These are phyloP conservation scores for Pichia sorboxylosa DNA, from an alignment of 1,139 yeast genomes.

Conservation along the genomic window DNA sequence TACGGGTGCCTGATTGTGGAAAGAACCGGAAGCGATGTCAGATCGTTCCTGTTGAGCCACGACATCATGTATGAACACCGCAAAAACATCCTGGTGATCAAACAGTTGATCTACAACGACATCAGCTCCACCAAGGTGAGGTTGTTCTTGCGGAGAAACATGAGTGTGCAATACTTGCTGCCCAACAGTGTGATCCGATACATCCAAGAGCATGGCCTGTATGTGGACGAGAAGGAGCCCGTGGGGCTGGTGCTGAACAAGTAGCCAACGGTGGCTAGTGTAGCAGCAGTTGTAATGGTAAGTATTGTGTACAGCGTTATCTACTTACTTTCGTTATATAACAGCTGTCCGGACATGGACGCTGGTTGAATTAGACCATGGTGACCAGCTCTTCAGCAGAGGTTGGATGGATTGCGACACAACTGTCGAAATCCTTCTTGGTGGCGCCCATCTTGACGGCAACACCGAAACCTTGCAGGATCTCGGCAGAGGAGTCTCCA, in stretches of 20 bases:
- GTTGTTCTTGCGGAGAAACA: constrained; percentile 80
- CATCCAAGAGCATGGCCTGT: constrained; percentile 82
- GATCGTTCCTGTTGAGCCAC: constrained; percentile 81
- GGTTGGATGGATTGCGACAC: constrained; percentile 98
- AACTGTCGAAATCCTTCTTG: constrained; percentile 82
- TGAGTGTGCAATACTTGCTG: constrained; percentile 89
- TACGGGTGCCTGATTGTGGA: constrained; percentile 96
- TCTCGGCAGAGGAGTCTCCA: constrained; percentile 85
- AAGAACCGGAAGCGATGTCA: constrained; percentile 91
- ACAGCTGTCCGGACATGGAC: too few relatives aligned
- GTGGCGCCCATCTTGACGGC: constrained; percentile 98
- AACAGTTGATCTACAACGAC: constrained; percentile 91
- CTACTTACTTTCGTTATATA: too few relatives aligned
- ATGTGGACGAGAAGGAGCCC: constrained; percentile 79
- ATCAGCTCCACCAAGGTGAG: constrained; percentile 92
- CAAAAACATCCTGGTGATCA: constrained; percentile 83
- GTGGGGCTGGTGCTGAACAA: constrained; percentile 77
- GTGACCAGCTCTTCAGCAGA: constrained; percentile 97
- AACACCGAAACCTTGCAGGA: constrained; percentile 95
- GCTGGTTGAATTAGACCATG: constrained; percentile 31
- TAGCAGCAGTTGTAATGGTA: too few relatives aligned
- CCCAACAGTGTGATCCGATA: constrained; percentile 94
- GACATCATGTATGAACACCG: constrained; percentile 97
- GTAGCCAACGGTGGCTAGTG: too few relatives aligned
- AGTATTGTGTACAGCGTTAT: too few relatives aligned